Percentiles rank a stretch among this genome's conserved stretches.
Conservation (phyloP, 2,329 filamentous ascomycete genomes). For the Pezicula carpinea region DNA sequence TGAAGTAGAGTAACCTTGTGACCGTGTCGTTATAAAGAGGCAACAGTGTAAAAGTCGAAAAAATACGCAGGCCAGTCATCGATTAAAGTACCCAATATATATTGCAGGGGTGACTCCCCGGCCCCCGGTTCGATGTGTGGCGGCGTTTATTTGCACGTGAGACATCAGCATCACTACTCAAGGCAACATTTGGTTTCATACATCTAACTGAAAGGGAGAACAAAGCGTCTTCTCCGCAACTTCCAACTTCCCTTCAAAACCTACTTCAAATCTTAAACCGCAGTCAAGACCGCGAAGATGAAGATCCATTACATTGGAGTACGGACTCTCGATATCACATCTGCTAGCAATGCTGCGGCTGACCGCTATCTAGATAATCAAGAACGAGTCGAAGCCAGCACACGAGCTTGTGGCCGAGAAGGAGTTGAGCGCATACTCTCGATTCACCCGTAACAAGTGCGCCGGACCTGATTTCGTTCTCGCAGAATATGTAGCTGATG, state of each 20-base stretch:
- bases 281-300: constrained; percentile 49
- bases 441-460: constrained; percentile 72
- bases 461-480: constrained; percentile 15
- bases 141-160: too few species aligned
- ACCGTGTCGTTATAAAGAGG: too few species aligned
- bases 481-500: constrained; percentile 1
- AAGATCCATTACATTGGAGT: constrained; percentile 87
- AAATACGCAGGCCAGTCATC: too few species aligned
- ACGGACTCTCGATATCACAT: constrained; percentile 27
- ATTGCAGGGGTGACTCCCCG: too few species aligned
- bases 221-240: neutral
- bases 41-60: too few species aligned
- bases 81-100: too few species aligned
- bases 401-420: constrained; percentile 73
- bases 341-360: constrained; percentile 16
- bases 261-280: neutral
- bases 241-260: neutral
- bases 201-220: neutral
- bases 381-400: constrained; percentile 72
- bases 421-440: constrained; percentile 72
- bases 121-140: too few species aligned
- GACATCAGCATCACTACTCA: too few species aligned
- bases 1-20: too few species aligned
- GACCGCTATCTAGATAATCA: constrained; percentile 60
- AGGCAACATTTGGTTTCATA: neutral